phyloP scores from a whole-genome alignment of 805 yeast species.

The Zygosaccharomyces siamensis region DNA sequence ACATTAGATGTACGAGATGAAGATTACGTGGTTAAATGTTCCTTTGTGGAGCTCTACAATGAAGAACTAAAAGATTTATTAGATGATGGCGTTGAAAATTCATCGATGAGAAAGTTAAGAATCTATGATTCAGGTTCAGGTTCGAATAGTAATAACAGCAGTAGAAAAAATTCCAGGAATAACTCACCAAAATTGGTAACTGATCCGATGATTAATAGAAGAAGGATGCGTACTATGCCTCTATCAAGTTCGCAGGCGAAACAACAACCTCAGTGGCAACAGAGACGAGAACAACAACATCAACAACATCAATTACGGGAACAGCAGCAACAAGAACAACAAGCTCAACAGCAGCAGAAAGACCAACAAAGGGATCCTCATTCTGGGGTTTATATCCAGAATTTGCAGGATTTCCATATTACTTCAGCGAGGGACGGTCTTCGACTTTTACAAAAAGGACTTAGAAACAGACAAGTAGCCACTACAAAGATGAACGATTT shows the following conservation, averaged over 20 bases:
- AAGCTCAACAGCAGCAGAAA: constrained; percentile 7
- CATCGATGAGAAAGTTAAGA: constrained; percentile 44
- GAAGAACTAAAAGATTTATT: constrained; percentile 78
- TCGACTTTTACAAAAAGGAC: constrained; percentile 49
- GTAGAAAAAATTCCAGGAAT: constrained; percentile 19
- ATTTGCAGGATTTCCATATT: constrained; percentile 57
- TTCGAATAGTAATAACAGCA: constrained; percentile 11
- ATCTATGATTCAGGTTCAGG: constrained; percentile 43
- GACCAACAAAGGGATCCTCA: constrained; percentile 19
- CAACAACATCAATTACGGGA: constrained; percentile 8
- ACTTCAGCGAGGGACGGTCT: constrained; percentile 54
- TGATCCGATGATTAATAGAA: constrained; percentile 15
- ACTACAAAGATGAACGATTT: constrained; percentile 68
- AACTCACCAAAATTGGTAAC: constrained; percentile 24
- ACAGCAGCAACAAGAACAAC: constrained; percentile 15
- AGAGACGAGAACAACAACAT: constrained; percentile 17
- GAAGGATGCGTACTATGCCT: constrained; percentile 9
- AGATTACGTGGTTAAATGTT: constrained; percentile 67
- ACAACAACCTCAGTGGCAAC: constrained; percentile 1
- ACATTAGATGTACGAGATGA: constrained; percentile 37
- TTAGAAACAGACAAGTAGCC: constrained; percentile 58
- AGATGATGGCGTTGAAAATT: constrained; percentile 23
- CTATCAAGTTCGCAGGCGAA: constrained; percentile 2
- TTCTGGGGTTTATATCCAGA: constrained; percentile 50
- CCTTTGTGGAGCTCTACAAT: constrained; percentile 81